Base-by-base conservation (phyloP, 371 early-diverging fungal genomes). In the Mucor indicus region DNA sequence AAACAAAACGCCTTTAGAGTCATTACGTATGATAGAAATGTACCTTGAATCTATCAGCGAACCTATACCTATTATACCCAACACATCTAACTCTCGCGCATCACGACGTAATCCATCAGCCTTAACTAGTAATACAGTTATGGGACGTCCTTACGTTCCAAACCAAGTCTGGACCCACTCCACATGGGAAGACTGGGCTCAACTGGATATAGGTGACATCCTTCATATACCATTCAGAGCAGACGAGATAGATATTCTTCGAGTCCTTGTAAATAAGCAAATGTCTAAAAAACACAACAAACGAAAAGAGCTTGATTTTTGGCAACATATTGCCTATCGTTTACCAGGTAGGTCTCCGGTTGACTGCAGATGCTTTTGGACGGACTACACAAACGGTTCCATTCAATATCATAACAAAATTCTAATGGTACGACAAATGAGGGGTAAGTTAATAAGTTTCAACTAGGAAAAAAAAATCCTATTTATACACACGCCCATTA, bases 131-230 rank as follows among this genome's bases (percentile, higher is more conserved):
- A 29, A 8, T 29, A 29, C 30, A 29, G 12, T 29, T 29, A 29
- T 12, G 12, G 12, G 8, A 17, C 31, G 44, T 10, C 69, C 69
- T 0, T 73, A 73, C 55, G 53, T 69, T 4, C 73, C 73, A 11
- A 43, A 39, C 13, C 35, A 25, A 2, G 54, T 56, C 2, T 73
- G 69, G 69, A 38, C 46, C n/a, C 52, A 67, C 17, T 60, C 62
- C 1, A 69, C 57, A 0, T 73, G 73, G 73, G 73, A 73, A 36
- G 69, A 73, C 30, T 73, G 73, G 73, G 61, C 69, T 1, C 69
- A 69, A 29, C 49, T 73, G 5, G 48, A 69, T 29, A 38, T 38
- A 8, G 64, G 60, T 1, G 62, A 67, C 35, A 49, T 67, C 21
- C 5, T 73, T 0, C 73, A 73, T 48, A 47, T 45, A 19, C 73